Conservation (phyloP, 805 yeast species). For the Sugiyamaella marilandica region DNA sequence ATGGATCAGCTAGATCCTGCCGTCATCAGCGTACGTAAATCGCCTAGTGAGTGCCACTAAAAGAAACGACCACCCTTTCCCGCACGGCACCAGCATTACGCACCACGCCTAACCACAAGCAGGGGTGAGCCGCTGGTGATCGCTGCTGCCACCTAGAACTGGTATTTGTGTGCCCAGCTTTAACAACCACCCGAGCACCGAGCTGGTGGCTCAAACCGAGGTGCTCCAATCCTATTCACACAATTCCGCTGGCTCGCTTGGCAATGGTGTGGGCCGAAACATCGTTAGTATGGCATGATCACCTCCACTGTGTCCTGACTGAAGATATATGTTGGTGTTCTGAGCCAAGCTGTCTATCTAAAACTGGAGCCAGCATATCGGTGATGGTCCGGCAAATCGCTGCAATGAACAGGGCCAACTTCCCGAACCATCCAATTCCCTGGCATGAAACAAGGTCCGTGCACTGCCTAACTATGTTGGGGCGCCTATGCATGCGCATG, state of each 20-base stretch:
- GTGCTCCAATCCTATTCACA: too few species aligned
- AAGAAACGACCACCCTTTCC: background rate
- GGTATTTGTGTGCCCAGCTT: background rate
- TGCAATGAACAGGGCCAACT: conserved; percentile 3
- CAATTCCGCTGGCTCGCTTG: too few species aligned
- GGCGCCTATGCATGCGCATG: background rate
- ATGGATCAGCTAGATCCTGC: background rate
- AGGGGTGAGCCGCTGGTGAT: background rate
- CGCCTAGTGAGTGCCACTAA: background rate
- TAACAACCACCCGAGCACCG: too few species aligned
- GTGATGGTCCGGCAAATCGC: conserved; percentile 3
- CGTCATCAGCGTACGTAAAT: conserved; percentile 2
- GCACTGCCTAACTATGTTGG: background rate
- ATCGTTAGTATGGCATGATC: too few species aligned
- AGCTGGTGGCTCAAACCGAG: too few species aligned
- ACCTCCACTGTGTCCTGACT: too few species aligned
- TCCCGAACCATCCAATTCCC: conserved; percentile 1
- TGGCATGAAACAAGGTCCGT: conserved; percentile 4
- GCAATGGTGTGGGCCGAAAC: too few species aligned
- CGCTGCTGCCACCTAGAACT: background rate
- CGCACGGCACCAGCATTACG: conserved; percentile 1
- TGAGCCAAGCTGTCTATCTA: too few species aligned
- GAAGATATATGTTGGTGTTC: too few species aligned
- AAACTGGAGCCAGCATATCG: too few species aligned
- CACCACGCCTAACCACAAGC: background rate